phyloP scores from a whole-genome alignment of 768 basidiomycete genomes.

The Lactarius sanguifluus region DNA sequence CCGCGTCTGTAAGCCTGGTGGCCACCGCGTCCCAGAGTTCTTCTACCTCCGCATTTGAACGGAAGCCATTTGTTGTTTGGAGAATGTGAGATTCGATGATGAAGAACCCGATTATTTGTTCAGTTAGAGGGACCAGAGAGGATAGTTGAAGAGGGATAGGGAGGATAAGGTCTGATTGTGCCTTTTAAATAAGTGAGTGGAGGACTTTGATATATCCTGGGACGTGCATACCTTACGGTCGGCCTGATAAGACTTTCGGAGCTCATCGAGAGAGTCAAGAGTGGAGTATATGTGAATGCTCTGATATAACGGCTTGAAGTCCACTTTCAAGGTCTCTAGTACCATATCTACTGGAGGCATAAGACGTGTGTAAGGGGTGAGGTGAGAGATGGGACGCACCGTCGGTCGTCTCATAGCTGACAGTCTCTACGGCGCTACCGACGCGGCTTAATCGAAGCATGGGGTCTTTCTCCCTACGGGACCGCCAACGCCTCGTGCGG shows the following conservation, averaged over 20 bases:
- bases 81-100: constrained; percentile 94
- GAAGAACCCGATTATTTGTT: constrained; percentile 97
- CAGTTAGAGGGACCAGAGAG: constrained; percentile 72
- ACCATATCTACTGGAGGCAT: constrained; percentile 65
- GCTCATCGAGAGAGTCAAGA: constrained; percentile 84
- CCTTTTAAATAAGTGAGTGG: constrained; percentile 46
- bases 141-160: constrained; percentile 66
- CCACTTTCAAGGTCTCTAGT: constrained; percentile 80
- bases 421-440: constrained; percentile 89
- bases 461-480: constrained; percentile 80
- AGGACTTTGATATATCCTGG: neutral
- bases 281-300: constrained; percentile 96
- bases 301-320: constrained; percentile 94
- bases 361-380: neutral
- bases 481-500: constrained; percentile 79
- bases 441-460: constrained; percentile 73
- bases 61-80: constrained; percentile 82
- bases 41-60: constrained; percentile 89
- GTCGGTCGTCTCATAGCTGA: constrained; percentile 91
- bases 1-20: constrained; percentile 64
- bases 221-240: constrained; percentile 73
- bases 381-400: constrained; percentile 53
- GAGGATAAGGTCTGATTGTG: constrained; percentile 95
- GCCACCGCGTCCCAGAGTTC: constrained; percentile 93
- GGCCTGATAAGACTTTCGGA: constrained; percentile 92